phyloP scores from a whole-genome alignment of 495 filamentous ascomycete species.

The Aspergillus panamensis region DNA sequence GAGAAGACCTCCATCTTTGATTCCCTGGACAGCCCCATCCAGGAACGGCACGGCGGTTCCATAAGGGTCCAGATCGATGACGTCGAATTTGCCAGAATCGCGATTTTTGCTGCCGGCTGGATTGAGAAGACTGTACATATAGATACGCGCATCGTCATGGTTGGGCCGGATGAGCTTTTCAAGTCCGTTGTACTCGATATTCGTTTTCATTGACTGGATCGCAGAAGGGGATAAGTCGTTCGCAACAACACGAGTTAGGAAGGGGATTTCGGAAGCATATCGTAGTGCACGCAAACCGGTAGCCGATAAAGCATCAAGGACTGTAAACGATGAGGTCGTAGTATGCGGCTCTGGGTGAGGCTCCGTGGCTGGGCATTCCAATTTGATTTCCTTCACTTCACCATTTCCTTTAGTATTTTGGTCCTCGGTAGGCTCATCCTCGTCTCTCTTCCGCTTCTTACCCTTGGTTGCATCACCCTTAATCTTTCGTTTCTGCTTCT shows the following conservation, averaged over 20 bases:
- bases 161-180: slow-evolving; percentile 64
- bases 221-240: slow-evolving; percentile 82
- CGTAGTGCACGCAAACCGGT: slow-evolving; percentile 89
- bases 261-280: slow-evolving; percentile 86
- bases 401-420: slow-evolving; percentile 9
- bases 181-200: slow-evolving; percentile 77
- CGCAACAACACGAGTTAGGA: slow-evolving; percentile 74
- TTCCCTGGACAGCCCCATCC: slow-evolving; percentile 79
- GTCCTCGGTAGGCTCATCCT: slow-evolving; percentile 5
- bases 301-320: slow-evolving; percentile 92
- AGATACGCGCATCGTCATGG: slow-evolving; percentile 77
- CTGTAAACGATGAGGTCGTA: slow-evolving; percentile 53
- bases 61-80: slow-evolving; percentile 96
- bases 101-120: slow-evolving; percentile 5
- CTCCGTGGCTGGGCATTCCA: neutral
- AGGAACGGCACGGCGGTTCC: slow-evolving; percentile 88
- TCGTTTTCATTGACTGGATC: slow-evolving; percentile 73
- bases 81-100: slow-evolving; percentile 59
- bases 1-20: slow-evolving; percentile 82
- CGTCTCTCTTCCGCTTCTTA: slow-evolving; percentile 47
- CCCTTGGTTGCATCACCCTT: slow-evolving; percentile 44
- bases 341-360: slow-evolving; percentile 1
- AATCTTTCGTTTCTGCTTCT: slow-evolving; percentile 40
- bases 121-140: slow-evolving; percentile 73
- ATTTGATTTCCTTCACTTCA: slow-evolving; percentile 4